Evolutionary conservation across 2,329 filamentous ascomycete species (phyloP).

Genomic region (Hymenotorrendiella dingleyae): DNA sequence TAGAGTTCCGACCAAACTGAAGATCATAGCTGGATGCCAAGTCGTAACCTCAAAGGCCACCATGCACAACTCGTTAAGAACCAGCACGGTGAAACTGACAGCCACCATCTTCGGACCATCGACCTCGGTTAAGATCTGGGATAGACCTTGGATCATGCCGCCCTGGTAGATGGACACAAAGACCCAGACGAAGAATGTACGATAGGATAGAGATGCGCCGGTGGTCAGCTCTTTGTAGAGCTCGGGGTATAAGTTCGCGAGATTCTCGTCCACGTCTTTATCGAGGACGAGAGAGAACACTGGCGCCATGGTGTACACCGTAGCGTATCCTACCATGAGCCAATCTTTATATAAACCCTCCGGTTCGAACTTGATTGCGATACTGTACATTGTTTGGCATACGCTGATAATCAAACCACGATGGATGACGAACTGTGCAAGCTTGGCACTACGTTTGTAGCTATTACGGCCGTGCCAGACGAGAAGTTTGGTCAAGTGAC

Average conservation of each 20-base stretch:
- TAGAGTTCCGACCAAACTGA: conserved; percentile 76
- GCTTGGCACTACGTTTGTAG: conserved; percentile 92
- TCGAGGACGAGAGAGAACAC: conserved; percentile 93
- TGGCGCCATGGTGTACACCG: conserved; percentile 87
- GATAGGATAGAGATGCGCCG: conserved; percentile 80
- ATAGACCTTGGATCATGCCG: conserved; percentile 88
- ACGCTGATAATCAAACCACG: conserved; percentile 91
- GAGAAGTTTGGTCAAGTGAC: conserved; percentile 90
- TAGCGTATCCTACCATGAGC: conserved; percentile 94
- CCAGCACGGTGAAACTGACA: conserved; percentile 84
- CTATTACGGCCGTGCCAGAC: conserved; percentile 98
- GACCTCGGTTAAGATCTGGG: conserved; percentile 78
- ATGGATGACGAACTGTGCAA: conserved; percentile 97
- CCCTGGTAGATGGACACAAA: conserved; percentile 93
- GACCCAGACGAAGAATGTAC: conserved; percentile 96
- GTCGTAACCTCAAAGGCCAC: conserved; percentile 94
- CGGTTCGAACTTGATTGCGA: conserved; percentile 86
- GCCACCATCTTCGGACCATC: conserved; percentile 73
- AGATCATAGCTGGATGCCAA: conserved; percentile 91
- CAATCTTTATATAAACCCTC: conserved; percentile 94
- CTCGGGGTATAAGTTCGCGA: conserved; percentile 93
- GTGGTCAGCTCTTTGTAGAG: conserved; percentile 95
- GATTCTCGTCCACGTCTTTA: conserved; percentile 86
- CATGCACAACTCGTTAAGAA: conserved; percentile 95
- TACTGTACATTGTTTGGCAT: conserved; percentile 96